Percentiles rank a stretch among this genome's conserved stretches.
Evolutionary conservation across 768 basidiomycete genomes (phyloP).

Genomic region (Leucosporidium creatinivorum): DNA sequence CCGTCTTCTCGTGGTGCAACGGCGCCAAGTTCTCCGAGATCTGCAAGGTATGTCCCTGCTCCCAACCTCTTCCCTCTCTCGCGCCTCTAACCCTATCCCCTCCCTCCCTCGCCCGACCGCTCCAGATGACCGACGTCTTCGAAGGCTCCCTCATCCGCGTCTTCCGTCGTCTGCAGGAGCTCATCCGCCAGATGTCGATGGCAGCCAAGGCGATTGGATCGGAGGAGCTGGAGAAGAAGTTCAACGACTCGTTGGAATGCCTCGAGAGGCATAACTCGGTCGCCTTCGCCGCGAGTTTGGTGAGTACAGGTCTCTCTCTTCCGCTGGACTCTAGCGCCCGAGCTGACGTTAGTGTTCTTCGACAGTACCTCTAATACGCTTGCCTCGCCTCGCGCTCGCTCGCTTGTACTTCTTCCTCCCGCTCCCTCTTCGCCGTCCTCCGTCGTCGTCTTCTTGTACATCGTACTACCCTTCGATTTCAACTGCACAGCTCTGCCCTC

Average conservation of each 20-base stretch:
- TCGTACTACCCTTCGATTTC: too few relatives aligned
- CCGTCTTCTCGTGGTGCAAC: conserved; percentile 95
- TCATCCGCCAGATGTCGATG: conserved; percentile 90
- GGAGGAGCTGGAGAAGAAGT: conserved; percentile 83
- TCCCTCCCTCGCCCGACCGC: background rate
- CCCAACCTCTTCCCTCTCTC: background rate
- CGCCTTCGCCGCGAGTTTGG: conserved; percentile 29
- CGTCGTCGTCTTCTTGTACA: too few relatives aligned
- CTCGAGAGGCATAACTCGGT: conserved; percentile 33
- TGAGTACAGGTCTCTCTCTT: background rate
- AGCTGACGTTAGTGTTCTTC: too few relatives aligned
- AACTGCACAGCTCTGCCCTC: too few relatives aligned
- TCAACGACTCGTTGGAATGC: conserved; percentile 53
- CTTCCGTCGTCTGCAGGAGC: conserved; percentile 86
- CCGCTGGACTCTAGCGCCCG: too few relatives aligned
- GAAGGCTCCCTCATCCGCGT: conserved; percentile 95
- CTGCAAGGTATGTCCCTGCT: conserved; percentile 64
- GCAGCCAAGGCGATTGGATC: conserved; percentile 95
- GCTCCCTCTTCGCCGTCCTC: too few relatives aligned
- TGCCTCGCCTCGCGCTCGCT: too few relatives aligned
- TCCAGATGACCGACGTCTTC: conserved; percentile 89
- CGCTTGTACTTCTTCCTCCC: too few relatives aligned
- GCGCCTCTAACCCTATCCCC: background rate
- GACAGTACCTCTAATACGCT: too few relatives aligned
- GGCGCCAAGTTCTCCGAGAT: conserved; percentile 93